Conservation (phyloP, 148 eudicot species). For the Vaccinium darrowii region DNA sequence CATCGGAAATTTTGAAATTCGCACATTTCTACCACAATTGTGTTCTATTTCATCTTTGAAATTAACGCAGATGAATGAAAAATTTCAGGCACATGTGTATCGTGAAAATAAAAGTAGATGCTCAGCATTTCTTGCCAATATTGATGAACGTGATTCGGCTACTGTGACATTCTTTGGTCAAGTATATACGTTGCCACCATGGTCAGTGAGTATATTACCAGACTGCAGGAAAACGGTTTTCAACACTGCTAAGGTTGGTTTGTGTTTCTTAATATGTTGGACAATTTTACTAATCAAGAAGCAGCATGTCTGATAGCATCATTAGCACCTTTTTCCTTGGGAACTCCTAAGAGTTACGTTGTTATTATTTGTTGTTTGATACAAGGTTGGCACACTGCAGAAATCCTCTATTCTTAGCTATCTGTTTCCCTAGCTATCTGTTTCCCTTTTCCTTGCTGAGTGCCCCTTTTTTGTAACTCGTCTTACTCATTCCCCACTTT, state of each 20-base stretch:
- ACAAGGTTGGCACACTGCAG: background rate
- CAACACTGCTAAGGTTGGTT: constrained; percentile 84
- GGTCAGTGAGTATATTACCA: constrained; percentile 98
- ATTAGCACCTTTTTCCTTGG: background rate
- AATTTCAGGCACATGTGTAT: constrained; percentile 81
- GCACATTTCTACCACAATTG: background rate
- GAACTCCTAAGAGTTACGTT: constrained; percentile 3
- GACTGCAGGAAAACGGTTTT: constrained; percentile 83
- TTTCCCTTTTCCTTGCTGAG: background rate
- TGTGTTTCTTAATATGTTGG: background rate
- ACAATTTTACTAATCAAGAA: background rate
- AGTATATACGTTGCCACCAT: constrained; percentile 72
- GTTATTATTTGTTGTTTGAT: background rate
- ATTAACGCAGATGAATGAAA: constrained; percentile 11
- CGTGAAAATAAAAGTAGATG: constrained; percentile 46
- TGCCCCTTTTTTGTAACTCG: background rate
- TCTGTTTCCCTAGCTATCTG: background rate
- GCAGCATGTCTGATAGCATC: background rate
- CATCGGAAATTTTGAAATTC: background rate
- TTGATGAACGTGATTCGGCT: constrained; percentile 66
- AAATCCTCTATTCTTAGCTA: background rate
- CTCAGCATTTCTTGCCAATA: constrained; percentile 94
- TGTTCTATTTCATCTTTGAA: background rate
- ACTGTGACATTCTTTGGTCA: constrained; percentile 64
- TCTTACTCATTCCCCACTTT: background rate